Base-by-base conservation (phyloP, 1,284 basidiomycete species). In the Ustilago esculenta region DNA sequence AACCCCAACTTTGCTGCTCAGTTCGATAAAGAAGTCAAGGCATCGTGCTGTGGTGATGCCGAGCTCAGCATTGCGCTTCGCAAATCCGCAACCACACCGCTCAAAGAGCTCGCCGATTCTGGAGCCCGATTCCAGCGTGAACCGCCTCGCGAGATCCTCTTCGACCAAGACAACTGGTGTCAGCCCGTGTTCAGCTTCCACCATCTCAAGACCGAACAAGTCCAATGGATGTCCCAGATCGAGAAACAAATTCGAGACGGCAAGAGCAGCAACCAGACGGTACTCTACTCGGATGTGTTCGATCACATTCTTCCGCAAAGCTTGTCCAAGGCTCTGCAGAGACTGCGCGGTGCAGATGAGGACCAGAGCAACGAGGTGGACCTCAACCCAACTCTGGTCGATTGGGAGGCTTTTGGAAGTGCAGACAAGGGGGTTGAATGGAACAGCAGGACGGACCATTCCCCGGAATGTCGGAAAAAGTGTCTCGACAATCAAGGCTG, bases 1-100 rank as follows among this genome's bases (percentile, higher is more conserved):
- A 43, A 57, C 35, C 6, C 23, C 0, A 5, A 48, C 1, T 69
- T 63, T 41, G 66, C 58, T 4, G 29, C 41, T 7, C 42, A 36
- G 29, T 69, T 57, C 21, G 66, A 69, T 15, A 21, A 18, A 1
- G 36, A 34, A 7, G 55, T 69, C 9, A 46, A 51, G 5, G 25
- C 4, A 8, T 58, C 54, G 3, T 69, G 66, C 32, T 69, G 66
- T 17, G 66, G 66, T 3, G 66, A 69, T 51, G 66, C 54, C 5
- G 66, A 69, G 47, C 30, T 69, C 11, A 58, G 42, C 21, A 64
- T 55, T 14, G 66, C 66, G 0, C 14, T 69, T 10, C 46, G 66
- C 3, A 53, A 54, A 15, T 46, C 49, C 0, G 59, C 49, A 1
- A 51, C 42, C 2, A n/a, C 9, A 9, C 30, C 35, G 15, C 46